phyloP scores from a whole-genome alignment of 768 basidiomycete genomes.

The Boletus coccyginus region DNA sequence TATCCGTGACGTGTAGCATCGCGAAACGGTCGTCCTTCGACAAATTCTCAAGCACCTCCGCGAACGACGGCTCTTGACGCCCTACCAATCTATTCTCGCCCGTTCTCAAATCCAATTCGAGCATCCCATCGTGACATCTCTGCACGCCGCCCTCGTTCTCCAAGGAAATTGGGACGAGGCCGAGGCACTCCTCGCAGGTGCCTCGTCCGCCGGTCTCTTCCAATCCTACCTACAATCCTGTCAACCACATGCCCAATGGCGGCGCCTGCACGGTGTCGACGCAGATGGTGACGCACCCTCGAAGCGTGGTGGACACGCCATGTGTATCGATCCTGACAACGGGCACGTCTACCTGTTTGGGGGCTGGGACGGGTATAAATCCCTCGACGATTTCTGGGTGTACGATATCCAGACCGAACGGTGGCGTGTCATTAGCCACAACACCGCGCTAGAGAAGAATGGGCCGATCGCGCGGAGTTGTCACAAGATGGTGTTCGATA shows the following conservation, averaged over 20 bases:
- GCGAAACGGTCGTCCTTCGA: constrained; percentile 61
- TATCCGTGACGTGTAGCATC: constrained; percentile 43
- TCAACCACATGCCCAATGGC: constrained; percentile 63
- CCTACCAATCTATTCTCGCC: constrained; percentile 39
- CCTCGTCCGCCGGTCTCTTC: constrained; percentile 60
- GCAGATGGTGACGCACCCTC: constrained; percentile 62
- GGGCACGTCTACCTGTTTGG: constrained; percentile 73
- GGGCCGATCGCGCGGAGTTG: constrained; percentile 73
- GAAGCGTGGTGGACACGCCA: constrained; percentile 74
- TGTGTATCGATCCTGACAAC: constrained; percentile 69
- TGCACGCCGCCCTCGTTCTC: constrained; percentile 64
- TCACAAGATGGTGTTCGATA: constrained; percentile 81
- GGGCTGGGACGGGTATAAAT: constrained; percentile 73
- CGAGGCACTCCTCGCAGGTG: constrained; percentile 49
- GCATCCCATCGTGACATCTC: constrained; percentile 64
- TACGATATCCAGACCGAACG: constrained; percentile 57
- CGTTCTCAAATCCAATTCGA: constrained; percentile 39
- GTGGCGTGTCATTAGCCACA: constrained; percentile 60
- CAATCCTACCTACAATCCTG: constrained; percentile 51
- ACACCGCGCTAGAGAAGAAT: constrained; percentile 53
- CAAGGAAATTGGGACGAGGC: constrained; percentile 60
- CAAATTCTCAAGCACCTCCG: constrained; percentile 59
- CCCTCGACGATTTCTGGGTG: constrained; percentile 77
- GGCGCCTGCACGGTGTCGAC: constrained; percentile 54
- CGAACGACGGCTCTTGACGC: constrained; percentile 66